Evolutionary conservation across 768 basidiomycete species (phyloP), one percentile per base, ranked within the genome.

Genomic region (Suillus plorans): DNA sequence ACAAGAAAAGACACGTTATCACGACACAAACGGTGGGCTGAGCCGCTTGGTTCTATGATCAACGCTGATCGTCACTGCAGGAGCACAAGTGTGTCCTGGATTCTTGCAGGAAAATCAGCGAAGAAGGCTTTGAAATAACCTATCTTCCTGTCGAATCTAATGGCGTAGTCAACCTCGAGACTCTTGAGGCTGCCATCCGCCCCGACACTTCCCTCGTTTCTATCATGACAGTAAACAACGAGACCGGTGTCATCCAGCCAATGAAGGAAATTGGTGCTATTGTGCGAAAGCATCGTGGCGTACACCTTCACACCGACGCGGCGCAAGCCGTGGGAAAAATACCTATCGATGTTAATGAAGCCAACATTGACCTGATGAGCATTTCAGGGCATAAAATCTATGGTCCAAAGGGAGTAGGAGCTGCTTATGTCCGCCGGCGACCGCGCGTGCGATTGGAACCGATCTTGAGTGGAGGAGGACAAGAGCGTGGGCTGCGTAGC

Each of bases 41-140:
- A 22, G 44, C 20, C 34, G 20, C 28, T 37, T 62, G 31, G 44
- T 20, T 18, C 18, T 5, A 31, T 62, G 52, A 1, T 45, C 60
- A 55, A 41, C 5, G 14, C 45, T 63, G 50, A 53, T 55, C 34
- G 28, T 65, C 42, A 50, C 39, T 45, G n/a, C 69, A 95, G 91
- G 97, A 99, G 77, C 97, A 99, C 79, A 99, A 99, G 83, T 99
- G 97, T 74, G 97, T 99, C 0, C 85, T 99, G 57, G 97, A 99
- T 77, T 99, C 97, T 4, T 99, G 95, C 80, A 87, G 97, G 72
- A 94, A 93, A 74, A 86, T 99, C 8, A 86, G 91, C 22, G 96
- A 98, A 76, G 95, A 99, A 79, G 97, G 97, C 5, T 99, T 98
- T 77, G 97, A 99, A 60, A 83, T 99, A 64, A 99, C 97, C 14